phyloP scores from a whole-genome alignment of 345 rosid species.

The Gossypium australe region DNA sequence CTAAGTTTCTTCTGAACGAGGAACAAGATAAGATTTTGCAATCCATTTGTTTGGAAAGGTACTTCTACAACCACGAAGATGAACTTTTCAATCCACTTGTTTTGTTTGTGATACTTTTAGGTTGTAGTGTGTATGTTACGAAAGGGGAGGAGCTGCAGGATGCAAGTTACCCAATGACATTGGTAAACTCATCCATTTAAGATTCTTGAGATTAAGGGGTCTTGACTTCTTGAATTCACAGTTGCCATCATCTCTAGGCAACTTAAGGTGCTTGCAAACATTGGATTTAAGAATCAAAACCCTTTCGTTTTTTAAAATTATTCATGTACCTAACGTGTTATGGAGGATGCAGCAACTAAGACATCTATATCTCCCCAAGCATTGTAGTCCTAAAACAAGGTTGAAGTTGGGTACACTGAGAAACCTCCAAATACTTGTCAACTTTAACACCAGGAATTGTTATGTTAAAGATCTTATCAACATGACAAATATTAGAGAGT shows the following conservation, averaged over 20 bases:
- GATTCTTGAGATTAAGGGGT: slow-evolving; percentile 17
- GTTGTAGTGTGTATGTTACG: accelerated
- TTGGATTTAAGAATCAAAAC: slow-evolving; percentile 15
- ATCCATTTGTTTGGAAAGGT: too few species aligned
- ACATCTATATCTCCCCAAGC: background rate
- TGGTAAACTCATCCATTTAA: slow-evolving; percentile 32
- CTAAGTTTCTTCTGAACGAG: accelerated
- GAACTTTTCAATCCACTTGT: too few species aligned
- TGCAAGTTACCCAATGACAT: slow-evolving; percentile 14
- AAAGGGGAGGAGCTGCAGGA: background rate
- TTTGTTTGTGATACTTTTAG: too few species aligned
- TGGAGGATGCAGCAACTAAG: slow-evolving; percentile 9
- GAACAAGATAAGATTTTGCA: background rate
- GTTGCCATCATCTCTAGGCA: background rate
- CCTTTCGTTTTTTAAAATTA: too few species aligned
- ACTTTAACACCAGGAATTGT: background rate
- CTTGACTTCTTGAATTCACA: accelerated
- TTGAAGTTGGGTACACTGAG: background rate
- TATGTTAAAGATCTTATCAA: background rate
- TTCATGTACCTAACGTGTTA: background rate
- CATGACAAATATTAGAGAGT: background rate
- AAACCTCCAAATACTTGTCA: background rate
- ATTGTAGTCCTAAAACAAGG: background rate
- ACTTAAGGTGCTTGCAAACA: background rate
- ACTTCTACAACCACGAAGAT: too few species aligned